Evolutionary conservation across 106 monocot genomes (phyloP).

Genomic region (Dioscorea zingiberensis): DNA sequence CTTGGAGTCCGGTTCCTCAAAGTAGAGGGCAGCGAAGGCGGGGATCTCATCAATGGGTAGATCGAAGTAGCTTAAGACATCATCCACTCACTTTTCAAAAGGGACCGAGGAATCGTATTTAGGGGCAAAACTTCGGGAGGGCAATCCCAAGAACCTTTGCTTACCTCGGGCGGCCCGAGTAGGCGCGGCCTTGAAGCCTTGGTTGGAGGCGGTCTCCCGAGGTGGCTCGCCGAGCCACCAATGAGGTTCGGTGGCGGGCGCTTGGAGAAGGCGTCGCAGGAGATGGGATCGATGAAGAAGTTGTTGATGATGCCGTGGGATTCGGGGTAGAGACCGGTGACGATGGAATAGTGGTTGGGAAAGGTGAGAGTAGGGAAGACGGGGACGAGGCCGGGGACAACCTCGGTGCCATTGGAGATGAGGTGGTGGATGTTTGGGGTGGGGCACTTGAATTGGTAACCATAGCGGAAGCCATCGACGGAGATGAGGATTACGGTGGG

Average conservation of each 20-base stretch:
- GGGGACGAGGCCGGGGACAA: constrained; percentile 40
- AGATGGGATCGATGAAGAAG: too few relatives aligned
- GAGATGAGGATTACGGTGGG: constrained; percentile 63
- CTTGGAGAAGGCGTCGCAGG: too few relatives aligned
- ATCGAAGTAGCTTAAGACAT: constrained; percentile 48
- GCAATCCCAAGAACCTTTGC: constrained; percentile 54
- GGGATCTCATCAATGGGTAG: constrained; percentile 25
- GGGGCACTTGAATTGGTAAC: constrained; percentile 52
- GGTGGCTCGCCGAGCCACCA: constrained; percentile 73
- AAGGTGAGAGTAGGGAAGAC: too few relatives aligned
- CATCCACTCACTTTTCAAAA: too few relatives aligned
- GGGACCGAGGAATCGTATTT: constrained; percentile 32
- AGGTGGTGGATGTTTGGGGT: constrained; percentile 56
- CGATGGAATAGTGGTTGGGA: constrained; percentile 80
- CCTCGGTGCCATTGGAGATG: constrained; percentile 44
- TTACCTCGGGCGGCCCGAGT: constrained; percentile 58
- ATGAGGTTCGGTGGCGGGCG: constrained; percentile 46
- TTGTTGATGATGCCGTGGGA: constrained; percentile 55
- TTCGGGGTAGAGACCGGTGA: constrained; percentile 54
- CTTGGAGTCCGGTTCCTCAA: constrained; percentile 45
- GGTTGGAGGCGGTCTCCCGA: constrained; percentile 46
- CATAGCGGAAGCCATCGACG: constrained; percentile 65
- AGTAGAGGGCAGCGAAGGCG: constrained; percentile 41
- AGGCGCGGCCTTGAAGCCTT: constrained; percentile 26
- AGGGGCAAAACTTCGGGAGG: constrained; percentile 30